Evolutionary conservation across 306 rosid species (phyloP).

Genomic region (Vicia villosa): DNA sequence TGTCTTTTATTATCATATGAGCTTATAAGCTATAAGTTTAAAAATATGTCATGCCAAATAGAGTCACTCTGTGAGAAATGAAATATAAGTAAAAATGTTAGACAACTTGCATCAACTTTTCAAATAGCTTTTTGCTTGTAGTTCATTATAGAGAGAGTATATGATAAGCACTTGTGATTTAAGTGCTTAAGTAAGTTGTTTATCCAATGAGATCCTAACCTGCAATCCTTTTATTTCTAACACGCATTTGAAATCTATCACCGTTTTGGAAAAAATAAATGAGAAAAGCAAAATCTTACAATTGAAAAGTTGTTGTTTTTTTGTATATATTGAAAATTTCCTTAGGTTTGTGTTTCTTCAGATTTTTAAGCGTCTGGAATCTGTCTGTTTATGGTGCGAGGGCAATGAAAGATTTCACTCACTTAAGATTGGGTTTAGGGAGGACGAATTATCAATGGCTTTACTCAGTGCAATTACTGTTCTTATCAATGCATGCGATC

Average conservation of each 20-base stretch:
- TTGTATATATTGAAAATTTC: slow-evolving; percentile 35
- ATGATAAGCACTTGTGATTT: not conserved
- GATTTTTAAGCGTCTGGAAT: slow-evolving; percentile 52
- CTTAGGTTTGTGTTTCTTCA: slow-evolving; percentile 68
- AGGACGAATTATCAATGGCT: slow-evolving; percentile 52
- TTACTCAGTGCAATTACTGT: slow-evolving; percentile 53
- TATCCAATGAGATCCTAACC: not conserved
- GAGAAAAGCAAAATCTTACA: not conserved
- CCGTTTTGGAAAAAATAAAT: slow-evolving; percentile 2
- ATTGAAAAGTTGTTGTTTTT: not conserved
- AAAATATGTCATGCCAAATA: no score
- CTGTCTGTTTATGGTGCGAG: slow-evolving; percentile 50
- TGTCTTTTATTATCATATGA: no score
- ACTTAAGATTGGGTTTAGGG: slow-evolving; percentile 54
- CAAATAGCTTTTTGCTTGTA: no score
- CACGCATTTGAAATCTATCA: slow-evolving; percentile 3
- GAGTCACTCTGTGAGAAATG: no score
- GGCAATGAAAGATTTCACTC: slow-evolving; percentile 34
- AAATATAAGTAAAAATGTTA: no score
- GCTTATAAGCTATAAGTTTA: no score
- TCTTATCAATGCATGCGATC: slow-evolving; percentile 59
- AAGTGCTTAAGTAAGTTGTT: not conserved
- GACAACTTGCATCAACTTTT: no score
- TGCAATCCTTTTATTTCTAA: not conserved
- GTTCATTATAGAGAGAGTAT: no score